A percentile compares a stretch with the other conserved stretches of the same genome.
phyloP scores from a whole-genome alignment of 2,329 filamentous ascomycete species.

The Trichoderma atroviride region DNA sequence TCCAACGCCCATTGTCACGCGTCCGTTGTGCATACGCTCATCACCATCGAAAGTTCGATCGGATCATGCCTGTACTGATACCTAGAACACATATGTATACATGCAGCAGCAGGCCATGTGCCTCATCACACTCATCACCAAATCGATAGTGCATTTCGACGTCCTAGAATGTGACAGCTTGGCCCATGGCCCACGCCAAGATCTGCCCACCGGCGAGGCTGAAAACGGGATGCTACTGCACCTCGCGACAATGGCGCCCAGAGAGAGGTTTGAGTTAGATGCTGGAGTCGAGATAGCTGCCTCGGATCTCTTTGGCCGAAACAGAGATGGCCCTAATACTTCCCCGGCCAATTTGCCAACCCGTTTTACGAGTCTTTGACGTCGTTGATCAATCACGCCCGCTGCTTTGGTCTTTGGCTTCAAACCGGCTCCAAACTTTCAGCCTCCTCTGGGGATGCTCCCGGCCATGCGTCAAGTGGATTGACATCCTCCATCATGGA shows the following conservation, averaged over 20 bases:
- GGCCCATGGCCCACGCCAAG: constrained; percentile 14
- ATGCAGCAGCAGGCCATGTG: not conserved
- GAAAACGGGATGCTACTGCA: constrained; percentile 25
- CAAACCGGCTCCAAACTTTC: constrained; percentile 3
- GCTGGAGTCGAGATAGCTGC: constrained; percentile 18
- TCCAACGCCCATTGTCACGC: constrained; percentile 2
- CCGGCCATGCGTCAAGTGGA: not conserved
- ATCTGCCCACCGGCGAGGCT: constrained; percentile 22
- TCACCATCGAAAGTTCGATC: constrained; percentile 4
- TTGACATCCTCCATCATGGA: not conserved
- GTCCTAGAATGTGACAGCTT: not conserved
- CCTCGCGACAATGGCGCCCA: constrained; percentile 12
- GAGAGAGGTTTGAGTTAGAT: constrained; percentile 15
- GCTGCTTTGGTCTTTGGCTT: not conserved
- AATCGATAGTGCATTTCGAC: constrained; percentile 6
- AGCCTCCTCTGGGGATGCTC: not conserved
- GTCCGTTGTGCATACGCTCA: not conserved
- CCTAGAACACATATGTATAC: not conserved
- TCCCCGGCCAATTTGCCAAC: not conserved
- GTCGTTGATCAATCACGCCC: not conserved
- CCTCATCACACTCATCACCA: not conserved
- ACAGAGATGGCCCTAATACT: constrained; percentile 7
- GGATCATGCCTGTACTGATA: constrained; percentile 11
- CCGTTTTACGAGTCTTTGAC: not conserved
- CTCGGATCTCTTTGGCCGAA: constrained; percentile 21